phyloP scores from a whole-genome alignment of 371 early-diverging fungal genomes.

The Rhizopus stolonifer region DNA sequence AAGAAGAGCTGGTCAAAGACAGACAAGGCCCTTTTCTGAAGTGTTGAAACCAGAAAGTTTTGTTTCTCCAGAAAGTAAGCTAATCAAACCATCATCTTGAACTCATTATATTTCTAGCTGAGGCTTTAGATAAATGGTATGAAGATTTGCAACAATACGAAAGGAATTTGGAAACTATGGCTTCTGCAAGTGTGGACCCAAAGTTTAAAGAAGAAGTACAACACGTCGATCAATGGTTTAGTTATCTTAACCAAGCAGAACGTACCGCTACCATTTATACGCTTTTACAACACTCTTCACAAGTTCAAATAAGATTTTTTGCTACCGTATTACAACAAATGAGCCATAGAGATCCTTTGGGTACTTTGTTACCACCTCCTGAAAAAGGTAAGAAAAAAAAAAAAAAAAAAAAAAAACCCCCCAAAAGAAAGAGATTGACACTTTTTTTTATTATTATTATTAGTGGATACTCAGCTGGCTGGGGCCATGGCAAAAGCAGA shows the following conservation, averaged over 20 bases:
- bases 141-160: constrained; percentile 90
- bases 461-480: constrained; percentile 54
- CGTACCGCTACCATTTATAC: constrained; percentile 89
- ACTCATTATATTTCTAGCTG: constrained; percentile 39
- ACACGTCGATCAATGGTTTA: constrained; percentile 95
- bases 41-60: constrained; percentile 36
- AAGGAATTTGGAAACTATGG: constrained; percentile 90
- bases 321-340: constrained; percentile 88
- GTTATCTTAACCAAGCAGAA: constrained; percentile 86
- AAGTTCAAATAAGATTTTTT: constrained; percentile 90
- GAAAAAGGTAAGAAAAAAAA: constrained; percentile 55
- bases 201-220: constrained; percentile 79
- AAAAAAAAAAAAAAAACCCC: background rate
- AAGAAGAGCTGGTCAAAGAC: background rate
- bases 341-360: constrained; percentile 75
- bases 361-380: constrained; percentile 57
- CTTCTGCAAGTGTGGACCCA: constrained; percentile 85
- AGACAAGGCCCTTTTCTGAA: constrained; percentile 24
- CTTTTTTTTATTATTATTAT: constrained; percentile 26
- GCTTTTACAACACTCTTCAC: constrained; percentile 85
- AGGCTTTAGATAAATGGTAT: constrained; percentile 88
- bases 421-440: background rate
- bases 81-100: background rate
- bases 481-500: constrained; percentile 66
- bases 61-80: constrained; percentile 42